phyloP scores from a whole-genome alignment of 805 yeast genomes.

The Spathaspora sp. region DNA sequence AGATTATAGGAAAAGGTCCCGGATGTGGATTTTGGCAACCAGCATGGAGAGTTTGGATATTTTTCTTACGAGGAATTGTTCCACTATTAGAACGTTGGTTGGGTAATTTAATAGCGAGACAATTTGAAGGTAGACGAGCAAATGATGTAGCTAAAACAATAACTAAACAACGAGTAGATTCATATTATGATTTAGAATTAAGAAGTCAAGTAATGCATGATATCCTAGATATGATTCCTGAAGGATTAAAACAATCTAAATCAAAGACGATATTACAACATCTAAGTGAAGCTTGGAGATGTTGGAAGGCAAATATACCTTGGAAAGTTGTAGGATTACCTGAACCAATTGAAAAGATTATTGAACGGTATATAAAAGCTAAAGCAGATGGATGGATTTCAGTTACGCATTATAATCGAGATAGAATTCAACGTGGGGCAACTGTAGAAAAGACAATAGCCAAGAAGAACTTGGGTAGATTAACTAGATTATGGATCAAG shows the following conservation, averaged over 20 bases:
- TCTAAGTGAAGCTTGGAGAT: slow-evolving; percentile 97
- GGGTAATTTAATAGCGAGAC: slow-evolving; percentile 85
- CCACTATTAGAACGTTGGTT: slow-evolving; percentile 94
- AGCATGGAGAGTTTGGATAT: slow-evolving; percentile 96
- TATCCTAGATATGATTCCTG: slow-evolving; percentile 95
- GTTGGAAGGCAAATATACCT: slow-evolving; percentile 98
- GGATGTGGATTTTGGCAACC: slow-evolving; percentile 99
- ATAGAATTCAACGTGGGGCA: slow-evolving; percentile 82
- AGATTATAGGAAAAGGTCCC: slow-evolving; percentile 92
- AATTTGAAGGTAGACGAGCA: slow-evolving; percentile 91
- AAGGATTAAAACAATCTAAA: slow-evolving; percentile 82
- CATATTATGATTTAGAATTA: slow-evolving; percentile 89
- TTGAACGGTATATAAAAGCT: slow-evolving; percentile 85
- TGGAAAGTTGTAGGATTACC: slow-evolving; percentile 98
- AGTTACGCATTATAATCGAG: slow-evolving; percentile 89
- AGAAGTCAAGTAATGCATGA: slow-evolving; percentile 95
- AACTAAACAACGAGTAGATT: slow-evolving; percentile 93
- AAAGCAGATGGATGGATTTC: slow-evolving; percentile 97
- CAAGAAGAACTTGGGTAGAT: slow-evolving; percentile 85
- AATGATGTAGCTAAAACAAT: slow-evolving; percentile 91
- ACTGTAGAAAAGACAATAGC: slow-evolving; percentile 93
- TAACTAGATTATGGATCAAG: slow-evolving; percentile 89
- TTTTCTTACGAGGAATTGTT: slow-evolving; percentile 83
- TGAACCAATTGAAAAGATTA: slow-evolving; percentile 79
- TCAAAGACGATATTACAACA: slow-evolving; percentile 88